Conservation (phyloP, 2,329 filamentous ascomycete genomes). For the Grosmannia huntii region DNA sequence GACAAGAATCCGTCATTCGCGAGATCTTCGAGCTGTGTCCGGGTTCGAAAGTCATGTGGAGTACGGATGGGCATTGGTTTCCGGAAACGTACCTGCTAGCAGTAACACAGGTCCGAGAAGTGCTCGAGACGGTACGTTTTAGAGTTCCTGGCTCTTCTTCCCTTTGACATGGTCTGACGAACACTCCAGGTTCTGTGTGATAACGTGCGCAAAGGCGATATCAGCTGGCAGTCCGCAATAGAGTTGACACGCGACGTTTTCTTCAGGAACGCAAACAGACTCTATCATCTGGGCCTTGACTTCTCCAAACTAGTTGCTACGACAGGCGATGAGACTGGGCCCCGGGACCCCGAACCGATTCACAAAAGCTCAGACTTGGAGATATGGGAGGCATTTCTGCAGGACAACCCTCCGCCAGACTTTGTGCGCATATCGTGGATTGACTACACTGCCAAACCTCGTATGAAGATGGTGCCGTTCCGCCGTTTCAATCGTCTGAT, state of each 20-base stretch:
- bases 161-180: neutral
- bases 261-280: conserved; percentile 63
- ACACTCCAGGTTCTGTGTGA: conserved; percentile 47
- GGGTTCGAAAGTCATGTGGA: conserved; percentile 64
- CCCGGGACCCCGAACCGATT: neutral
- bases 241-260: conserved; percentile 53
- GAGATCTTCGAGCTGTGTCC: conserved; percentile 67
- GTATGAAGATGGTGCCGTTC: conserved; percentile 56
- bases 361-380: conserved; percentile 12
- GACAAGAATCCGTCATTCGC: conserved; percentile 57
- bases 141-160: neutral
- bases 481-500: conserved; percentile 37
- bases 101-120: conserved; percentile 58
- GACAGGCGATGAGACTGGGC: neutral
- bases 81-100: conserved; percentile 68
- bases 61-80: conserved; percentile 68
- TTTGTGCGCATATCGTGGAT: conserved; percentile 67
- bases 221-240: conserved; percentile 49
- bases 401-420: conserved; percentile 36
- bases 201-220: conserved; percentile 50
- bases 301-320: conserved; percentile 16
- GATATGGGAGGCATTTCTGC: conserved; percentile 28
- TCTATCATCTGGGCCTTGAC: conserved; percentile 51
- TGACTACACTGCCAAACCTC: conserved; percentile 60
- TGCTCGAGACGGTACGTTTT: conserved; percentile 46